Base-by-base conservation (phyloP, 139 green algal species). In the Zygnema circumcarinatum region DNA sequence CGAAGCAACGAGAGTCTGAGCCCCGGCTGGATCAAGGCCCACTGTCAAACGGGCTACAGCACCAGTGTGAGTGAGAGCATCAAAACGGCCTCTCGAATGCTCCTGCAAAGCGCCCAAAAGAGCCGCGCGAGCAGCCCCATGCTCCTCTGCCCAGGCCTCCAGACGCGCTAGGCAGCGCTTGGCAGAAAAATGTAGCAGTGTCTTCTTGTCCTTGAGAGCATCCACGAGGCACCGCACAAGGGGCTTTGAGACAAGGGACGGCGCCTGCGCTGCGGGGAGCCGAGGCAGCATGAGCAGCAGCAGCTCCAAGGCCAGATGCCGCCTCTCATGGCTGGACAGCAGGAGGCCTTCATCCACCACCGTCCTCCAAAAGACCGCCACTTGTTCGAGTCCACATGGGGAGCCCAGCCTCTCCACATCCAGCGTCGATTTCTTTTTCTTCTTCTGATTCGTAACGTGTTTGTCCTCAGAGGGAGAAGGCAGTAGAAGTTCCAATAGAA, bases 281-380 rank as follows among this genome's bases (percentile, higher is more conserved):
- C 67, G 68, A 32, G 81, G 81, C 2, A 87, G 81, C 2, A 86
- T 16, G 36, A 87, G 81, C 2, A 39, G 2, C 7, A 87, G 67
- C 68, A 87, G n/a, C 56, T 87, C 32, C 16, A 87, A 47, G 25
- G 81, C 81, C 7, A 87, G 38, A 53, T 62, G 29, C 31, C 29
- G 11, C 2, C 81, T 38, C 81, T 87, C 81, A 2, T 86, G 81
- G 3, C 38, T 81, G 2, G 81, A 87, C 7, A 25, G n/a, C 3
- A 87, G 22, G 2, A 87, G 69, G 16, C 69, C 81, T 33, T 40
- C 81, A 2, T 87, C 81, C 3, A 87, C 56, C 2, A 87, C 81
- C 2, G 82, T 74, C 3, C 2, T 38, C 81, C 67, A 86, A 74
- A 87, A 87, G 2, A 38, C 68, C 7, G 81, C 36, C 67, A 86